A percentile compares a stretch with the other conserved stretches of the same genome.
phyloP scores from a whole-genome alignment of 352 stramenopile species.

The Phytophthora pluvialis region DNA sequence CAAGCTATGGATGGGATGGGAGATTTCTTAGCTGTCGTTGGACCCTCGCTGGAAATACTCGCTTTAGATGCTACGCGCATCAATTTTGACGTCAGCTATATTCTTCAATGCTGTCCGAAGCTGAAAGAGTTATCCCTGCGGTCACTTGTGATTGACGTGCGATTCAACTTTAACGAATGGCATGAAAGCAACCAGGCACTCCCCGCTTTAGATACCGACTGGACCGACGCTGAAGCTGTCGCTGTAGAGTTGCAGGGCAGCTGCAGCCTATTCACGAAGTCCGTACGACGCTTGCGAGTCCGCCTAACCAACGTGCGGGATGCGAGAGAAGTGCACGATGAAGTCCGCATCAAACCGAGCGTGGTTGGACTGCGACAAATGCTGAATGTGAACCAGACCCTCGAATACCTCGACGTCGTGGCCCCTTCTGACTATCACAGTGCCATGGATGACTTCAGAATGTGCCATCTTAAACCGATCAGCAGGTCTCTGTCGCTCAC shows the following conservation, averaged over 20 bases:
- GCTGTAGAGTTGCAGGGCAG: not conserved
- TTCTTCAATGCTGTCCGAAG: constrained; percentile 10
- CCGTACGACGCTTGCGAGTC: constrained; percentile 2
- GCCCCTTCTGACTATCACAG: not conserved
- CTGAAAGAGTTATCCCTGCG: constrained; percentile 16
- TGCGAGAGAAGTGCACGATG: not conserved
- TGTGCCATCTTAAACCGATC: constrained; percentile 1
- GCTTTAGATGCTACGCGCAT: not conserved
- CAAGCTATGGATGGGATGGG: not conserved
- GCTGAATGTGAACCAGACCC: constrained; percentile 4
- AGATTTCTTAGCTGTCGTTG: constrained; percentile 2
- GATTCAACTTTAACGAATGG: not conserved
- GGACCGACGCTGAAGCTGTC: not conserved
- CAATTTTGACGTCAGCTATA: not conserved
- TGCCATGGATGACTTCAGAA: constrained; percentile 1
- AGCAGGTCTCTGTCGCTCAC: not conserved
- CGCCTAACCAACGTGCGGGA: not conserved
- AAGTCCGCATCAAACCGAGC: not conserved
- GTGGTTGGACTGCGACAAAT: constrained; percentile 6
- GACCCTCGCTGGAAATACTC: constrained; percentile 1
- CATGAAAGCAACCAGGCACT: not conserved
- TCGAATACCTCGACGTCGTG: constrained; percentile 20
- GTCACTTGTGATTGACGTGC: constrained; percentile 2
- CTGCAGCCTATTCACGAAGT: not conserved
- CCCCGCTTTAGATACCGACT: not conserved